Percentiles rank a stretch among this genome's conserved stretches.
Conservation (phyloP, 371 early-diverging fungal species). For the Actinomucor elegans region DNA sequence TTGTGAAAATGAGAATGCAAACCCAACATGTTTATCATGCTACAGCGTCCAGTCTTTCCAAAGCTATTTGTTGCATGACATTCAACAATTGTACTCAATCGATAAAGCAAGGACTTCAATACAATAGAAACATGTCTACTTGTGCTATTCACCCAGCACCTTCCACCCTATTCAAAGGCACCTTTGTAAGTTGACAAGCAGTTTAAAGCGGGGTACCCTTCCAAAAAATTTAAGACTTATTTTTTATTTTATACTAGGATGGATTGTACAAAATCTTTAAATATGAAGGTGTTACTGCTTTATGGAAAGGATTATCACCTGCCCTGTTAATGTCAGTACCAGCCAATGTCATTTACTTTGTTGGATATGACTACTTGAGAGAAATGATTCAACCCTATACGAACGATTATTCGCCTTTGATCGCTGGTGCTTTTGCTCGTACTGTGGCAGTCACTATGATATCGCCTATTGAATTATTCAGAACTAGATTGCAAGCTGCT, state of each 20-base stretch:
- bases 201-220: too few relatives aligned
- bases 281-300: constrained; percentile 72
- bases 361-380: constrained; percentile 88
- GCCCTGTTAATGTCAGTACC: constrained; percentile 89
- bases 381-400: constrained; percentile 32
- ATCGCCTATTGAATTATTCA: constrained; percentile 88
- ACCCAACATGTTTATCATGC: constrained; percentile 45
- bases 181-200: constrained; percentile 22
- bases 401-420: constrained; percentile 60
- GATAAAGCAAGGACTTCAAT: constrained; percentile 17
- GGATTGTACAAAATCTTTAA: constrained; percentile 78
- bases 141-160: constrained; percentile 16
- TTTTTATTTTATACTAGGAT: constrained; percentile 45
- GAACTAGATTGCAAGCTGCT: constrained; percentile 85
- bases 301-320: constrained; percentile 91
- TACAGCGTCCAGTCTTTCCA: not conserved
- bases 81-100: constrained; percentile 16
- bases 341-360: constrained; percentile 90
- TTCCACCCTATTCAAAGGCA: constrained; percentile 20
- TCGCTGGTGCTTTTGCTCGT: constrained; percentile 82
- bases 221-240: constrained; percentile 5
- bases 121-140: constrained; percentile 23
- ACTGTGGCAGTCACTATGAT: constrained; percentile 78
- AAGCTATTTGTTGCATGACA: constrained; percentile 12
- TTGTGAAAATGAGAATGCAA: constrained; percentile 91